A percentile compares a stretch with the other conserved stretches of the same genome.
Conservation (phyloP, 169 alveolate genomes). For the Eimeria acervulina region DNA sequence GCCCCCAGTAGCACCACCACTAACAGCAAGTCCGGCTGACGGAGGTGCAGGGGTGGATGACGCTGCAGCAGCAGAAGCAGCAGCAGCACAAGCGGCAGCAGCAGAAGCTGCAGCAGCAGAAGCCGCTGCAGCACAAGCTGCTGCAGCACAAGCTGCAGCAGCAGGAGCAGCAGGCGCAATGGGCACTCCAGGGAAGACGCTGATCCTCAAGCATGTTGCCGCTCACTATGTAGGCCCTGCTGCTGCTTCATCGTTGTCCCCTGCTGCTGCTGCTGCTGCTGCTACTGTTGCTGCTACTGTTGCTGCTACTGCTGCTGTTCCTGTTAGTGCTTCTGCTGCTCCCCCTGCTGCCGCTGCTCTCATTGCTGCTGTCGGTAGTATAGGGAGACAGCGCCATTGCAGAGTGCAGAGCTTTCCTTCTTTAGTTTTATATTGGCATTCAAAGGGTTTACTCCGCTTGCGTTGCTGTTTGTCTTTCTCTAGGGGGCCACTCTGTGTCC, state of each 20-base stretch:
- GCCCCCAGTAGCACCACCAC: not conserved
- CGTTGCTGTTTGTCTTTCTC: no score
- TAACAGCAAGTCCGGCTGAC: not conserved
- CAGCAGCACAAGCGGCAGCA: not conserved
- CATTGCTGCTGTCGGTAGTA: no score
- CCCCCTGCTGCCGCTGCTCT: not conserved
- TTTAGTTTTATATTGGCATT: no score
- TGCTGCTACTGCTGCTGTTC: not conserved
- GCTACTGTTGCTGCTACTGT: not conserved
- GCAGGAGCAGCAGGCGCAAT: not conserved
- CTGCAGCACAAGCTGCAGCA: not conserved
- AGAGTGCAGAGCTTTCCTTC: no score
- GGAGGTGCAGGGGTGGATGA: not conserved
- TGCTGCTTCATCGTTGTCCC: not conserved
- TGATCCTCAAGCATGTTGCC: not conserved
- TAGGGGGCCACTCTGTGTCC: no score
- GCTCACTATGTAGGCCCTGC: not conserved
- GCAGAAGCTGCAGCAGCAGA: not conserved
- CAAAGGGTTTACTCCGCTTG: no score
- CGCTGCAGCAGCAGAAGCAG: not conserved
- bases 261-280: slow-evolving; percentile 1
- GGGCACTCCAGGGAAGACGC: not conserved
- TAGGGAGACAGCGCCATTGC: no score
- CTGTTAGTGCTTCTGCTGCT: not conserved
- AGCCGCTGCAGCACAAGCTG: not conserved